These are phyloP conservation scores for Pythium biforme DNA, from an alignment of 352 stramenopile genomes.

Conservation along the genomic window DNA sequence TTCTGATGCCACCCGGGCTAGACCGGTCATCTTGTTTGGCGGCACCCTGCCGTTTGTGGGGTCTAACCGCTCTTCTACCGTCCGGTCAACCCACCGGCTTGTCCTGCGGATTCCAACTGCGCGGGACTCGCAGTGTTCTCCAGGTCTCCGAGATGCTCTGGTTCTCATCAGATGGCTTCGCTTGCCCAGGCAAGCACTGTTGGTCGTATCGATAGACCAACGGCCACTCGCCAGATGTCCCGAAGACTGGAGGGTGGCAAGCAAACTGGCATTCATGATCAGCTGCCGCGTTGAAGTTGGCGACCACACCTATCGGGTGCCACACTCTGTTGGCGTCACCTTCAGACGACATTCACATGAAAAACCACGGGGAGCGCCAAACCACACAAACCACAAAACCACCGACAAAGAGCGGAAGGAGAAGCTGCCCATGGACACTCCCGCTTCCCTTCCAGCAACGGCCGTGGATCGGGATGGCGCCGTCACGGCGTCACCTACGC, in stretches of 20 bases:
- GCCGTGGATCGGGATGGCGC: neutral
- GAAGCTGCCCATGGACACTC: slow-evolving; percentile 1
- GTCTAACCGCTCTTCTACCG: slow-evolving; percentile 1
- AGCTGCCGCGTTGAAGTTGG: slow-evolving; percentile 6
- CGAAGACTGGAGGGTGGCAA: neutral
- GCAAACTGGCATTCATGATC: slow-evolving; percentile 5
- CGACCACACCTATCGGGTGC: neutral
- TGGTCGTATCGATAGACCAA: neutral
- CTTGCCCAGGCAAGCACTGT: neutral
- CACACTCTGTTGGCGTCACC: neutral
- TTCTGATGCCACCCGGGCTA: neutral
- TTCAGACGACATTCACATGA: slow-evolving; percentile 3
- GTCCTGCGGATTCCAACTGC: neutral
- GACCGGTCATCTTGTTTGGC: slow-evolving; percentile 9
- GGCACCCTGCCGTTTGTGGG: neutral
- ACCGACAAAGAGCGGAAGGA: neutral
- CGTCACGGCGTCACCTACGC: neutral
- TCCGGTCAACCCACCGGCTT: neutral
- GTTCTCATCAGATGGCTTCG: neutral
- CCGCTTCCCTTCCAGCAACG: neutral
- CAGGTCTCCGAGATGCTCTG: neutral
- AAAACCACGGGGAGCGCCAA: neutral
- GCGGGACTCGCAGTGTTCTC: neutral
- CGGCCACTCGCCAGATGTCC: neutral
- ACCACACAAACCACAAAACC: slow-evolving; percentile 5